Base-by-base conservation (phyloP, 352 stramenopile genomes). In the Pythium dissotocum region DNA sequence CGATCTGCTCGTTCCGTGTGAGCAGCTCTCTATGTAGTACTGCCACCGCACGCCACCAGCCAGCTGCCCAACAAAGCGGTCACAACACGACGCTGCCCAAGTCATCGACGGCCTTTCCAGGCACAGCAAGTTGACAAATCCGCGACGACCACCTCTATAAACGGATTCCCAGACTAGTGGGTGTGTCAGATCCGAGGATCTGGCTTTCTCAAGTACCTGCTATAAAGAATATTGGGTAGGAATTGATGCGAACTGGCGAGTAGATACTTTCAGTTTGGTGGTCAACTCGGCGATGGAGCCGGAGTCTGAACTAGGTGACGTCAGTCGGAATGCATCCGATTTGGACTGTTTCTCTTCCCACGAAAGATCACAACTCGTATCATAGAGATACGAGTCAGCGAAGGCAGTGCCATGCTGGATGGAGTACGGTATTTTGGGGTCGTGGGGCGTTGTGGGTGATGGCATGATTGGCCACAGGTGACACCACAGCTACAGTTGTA, bases 191-290 rank as follows among this genome's bases (percentile, higher is more conserved):
- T 49, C 24, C 14, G 14, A 24, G 1, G 0, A 24, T 49, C 4
- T n/a, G 4, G 2, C 4, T 10, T 21, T 24, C 18, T 24, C 21
- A 24, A 8, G 4, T 10, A 24, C 40, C 40, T 49, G 7, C 12
- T 5, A 21, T 49, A 49, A 24, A 2, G 16, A 2, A 49, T 49
- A 24, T 7, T 5, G 4, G 40, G 7, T 49, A 49, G 2, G 40
- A 49, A 49, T 49, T 49, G 14, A 49, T 49, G 40, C 40, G 40
- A 49, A 49, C 40, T 49, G 40, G 40, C 40, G 40, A 49, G 18
- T 16, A 12, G 40, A 49, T 49, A 49, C 40, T 49, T 49, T 24
- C 40, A 24, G 13, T 8, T 18, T 13, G 38, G 38, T 44, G 38
- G 33, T 38, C 33, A 38, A 44, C 4, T 44, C 38, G 13, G 35